Evolutionary conservation across 2,329 filamentous ascomycete genomes (phyloP), one percentile per base, ranked within the genome.

Genomic region (Helotiales sp.): DNA sequence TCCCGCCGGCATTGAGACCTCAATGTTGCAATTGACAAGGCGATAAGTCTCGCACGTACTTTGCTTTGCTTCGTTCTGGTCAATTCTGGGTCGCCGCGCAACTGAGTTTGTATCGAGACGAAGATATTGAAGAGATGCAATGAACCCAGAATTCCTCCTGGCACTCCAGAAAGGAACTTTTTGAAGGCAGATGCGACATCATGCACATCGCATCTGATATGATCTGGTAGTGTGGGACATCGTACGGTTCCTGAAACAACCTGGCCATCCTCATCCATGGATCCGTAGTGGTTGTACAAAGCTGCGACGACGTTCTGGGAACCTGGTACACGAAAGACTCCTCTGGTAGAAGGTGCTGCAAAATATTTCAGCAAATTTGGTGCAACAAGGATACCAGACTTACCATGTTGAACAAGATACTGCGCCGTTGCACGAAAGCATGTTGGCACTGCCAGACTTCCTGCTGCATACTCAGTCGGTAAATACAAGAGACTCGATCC

Each of bases 131-230:
- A 90, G 0, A 91, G 75, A 1, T 81, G 76, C 15, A 90, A 73
- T 0, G 87, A 89, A 3, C 89, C 89, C 0, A 92, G 79, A 47
- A 92, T 87, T 0, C 89, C 89, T 0, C 89, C 89, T 0, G 89
- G 88, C 0, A 92, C 76, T 0, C 86, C 85, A 0, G 84, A 82
- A 0, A 92, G 79, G n/a, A 92, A 80, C 13, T 83, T 84, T 73
- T 91, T 91, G 77, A 92, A 91, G 0, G 86, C 83, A 1, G 87
- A 89, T 2, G 89, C 89, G 32, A 91, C 85, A 77, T 91, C 89
- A 68, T 91, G 87, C 3, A 87, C 81, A 6, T 85, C 83, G 55
- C 81, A 85, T 43, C 82, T 82, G 68, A 91, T 87, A 71, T 90
- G 87, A 1, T 78, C 76, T 3, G 89, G 89, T 1, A 91, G 79